Percentiles rank a stretch among this genome's conserved stretches.
Conservation (phyloP, 176 grass and related monocot genomes). For the Canna indica region DNA sequence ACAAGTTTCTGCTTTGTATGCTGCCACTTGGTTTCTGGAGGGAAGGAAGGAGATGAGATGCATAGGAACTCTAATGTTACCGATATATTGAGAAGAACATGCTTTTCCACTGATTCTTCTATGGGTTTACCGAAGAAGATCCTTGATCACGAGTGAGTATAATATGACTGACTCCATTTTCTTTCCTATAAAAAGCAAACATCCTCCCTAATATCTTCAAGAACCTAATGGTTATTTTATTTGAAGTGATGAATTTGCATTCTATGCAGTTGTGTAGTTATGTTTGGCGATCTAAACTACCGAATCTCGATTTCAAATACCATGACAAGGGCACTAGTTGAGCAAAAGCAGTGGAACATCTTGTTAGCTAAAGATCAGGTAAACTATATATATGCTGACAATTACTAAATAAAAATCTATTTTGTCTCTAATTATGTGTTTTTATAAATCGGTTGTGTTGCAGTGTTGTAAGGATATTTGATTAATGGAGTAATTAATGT, state of each 20-base stretch:
- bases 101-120: conserved; percentile 24
- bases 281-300: conserved; percentile 95
- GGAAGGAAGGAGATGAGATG: conserved; percentile 61
- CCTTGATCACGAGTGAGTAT: conserved; percentile 78
- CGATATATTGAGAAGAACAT: conserved; percentile 58
- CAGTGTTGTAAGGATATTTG: too few relatives aligned
- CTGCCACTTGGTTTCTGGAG: conserved; percentile 91
- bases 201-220: too few relatives aligned
- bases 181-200: too few relatives aligned
- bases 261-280: conserved; percentile 59
- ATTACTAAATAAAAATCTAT: too few relatives aligned
- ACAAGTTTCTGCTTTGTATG: conserved; percentile 90
- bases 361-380: conserved; percentile 61
- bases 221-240: too few relatives aligned
- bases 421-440: too few relatives aligned
- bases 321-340: conserved; percentile 47
- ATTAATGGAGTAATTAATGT: too few relatives aligned
- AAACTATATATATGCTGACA: too few relatives aligned
- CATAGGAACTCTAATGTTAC: conserved; percentile 56
- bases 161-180: too few relatives aligned
- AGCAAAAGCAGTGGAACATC: conserved; percentile 52
- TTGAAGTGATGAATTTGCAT: neutral
- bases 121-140: conserved; percentile 55
- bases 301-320: conserved; percentile 59
- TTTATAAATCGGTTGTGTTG: too few relatives aligned